Base-by-base conservation (phyloP, 2,329 filamentous ascomycete species). In the Orbilia ellipsospora region DNA sequence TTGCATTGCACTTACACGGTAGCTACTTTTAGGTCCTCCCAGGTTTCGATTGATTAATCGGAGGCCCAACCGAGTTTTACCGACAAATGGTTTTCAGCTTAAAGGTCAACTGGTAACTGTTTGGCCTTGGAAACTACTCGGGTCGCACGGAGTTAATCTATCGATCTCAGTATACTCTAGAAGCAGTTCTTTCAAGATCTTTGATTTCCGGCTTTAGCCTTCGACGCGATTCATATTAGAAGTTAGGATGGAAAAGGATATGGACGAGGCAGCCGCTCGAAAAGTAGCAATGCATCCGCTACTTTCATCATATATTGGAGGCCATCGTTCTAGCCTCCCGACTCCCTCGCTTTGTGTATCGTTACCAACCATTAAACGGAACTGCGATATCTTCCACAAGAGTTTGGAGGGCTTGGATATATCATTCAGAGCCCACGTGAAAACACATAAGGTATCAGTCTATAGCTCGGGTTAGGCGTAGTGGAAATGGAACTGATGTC, bases 351-450 rank as follows among this genome's bases (percentile, higher is more conserved):
- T 87, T 2, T 84, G 94, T 48, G 83, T 94, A 13, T 91, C 94
- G 80, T 81, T 88, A 10, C 88, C 88, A 2, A 88, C 90, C 50
- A 83, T 92, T 23, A 84, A 87, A 65, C 83, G 85, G 57, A 93
- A 94, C 80, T 94, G 92, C 82, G 82, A 84, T 74, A 84, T 87
- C 42, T 94, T 95, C 90, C 86, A 93, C 5, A 84, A 88, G 12
- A 87, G 90, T 0, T 86, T 87, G 13, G 81, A 85, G 48, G 82
- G 83, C 59, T 82, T 94, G 13, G 84, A 85, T 0, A 84, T 94
- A 23, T 86, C 85, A 5, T 94, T 92, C 84, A 85, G 92, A 72
- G 89, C 90, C 0, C 92, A 95, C 81, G 88, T 94, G 73, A 95
- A 95, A 83, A 93, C 91, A 20, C 92, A 95, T 82, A 95, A 95